Base-by-base conservation (phyloP, 768 basidiomycete species). In the Tulasnella sp. region DNA sequence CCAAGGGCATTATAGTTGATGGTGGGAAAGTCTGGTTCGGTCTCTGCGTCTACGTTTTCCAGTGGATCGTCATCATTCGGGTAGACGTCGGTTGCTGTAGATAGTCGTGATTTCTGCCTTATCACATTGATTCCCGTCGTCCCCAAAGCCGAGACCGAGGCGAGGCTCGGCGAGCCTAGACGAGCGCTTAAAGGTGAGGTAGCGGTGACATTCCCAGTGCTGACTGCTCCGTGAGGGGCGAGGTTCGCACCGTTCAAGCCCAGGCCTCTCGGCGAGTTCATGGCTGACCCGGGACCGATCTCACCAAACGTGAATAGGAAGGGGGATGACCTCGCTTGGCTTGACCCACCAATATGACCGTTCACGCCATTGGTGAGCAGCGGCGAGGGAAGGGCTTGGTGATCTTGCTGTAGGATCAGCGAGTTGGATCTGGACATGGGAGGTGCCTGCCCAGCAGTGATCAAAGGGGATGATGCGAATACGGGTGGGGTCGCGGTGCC, bases 171-270 rank as follows among this genome's bases (percentile, higher is more conserved):
- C 21, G 53, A 55, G 27, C 53, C 41, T 10, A 55, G 10, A 24
- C 53, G 30, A 5, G n/a, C 45, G 10, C 19, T 21, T 10, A 27
- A 27, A 10, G 25, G 45, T 10, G 19, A 19, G 5, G 25, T 48
- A 5, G 19, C n/a, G 45, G 25, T 19, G 5, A 29, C 50, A 27
- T 52, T 52, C 22, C 9, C 8, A 7, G 50, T 25, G 29, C 50
- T 38, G 34, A 25, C 50, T 5, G 50, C 25, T 22, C 44, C 46
- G 17, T 31, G 42, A 38, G 31, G 29, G 2, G 44, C 46, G 29
- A 58, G 49, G 48, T 34, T 58, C n/a, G 56, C 56, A 48, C 56
- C 56, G 31, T 58, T 58, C 56, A 58, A 27, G 29, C 56, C 56
- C 17, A 58, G 38, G 12, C 56, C 56, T 4, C 53, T 19, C 11